Conservation (phyloP, 2,329 filamentous ascomycete species). For the Hypoxylon sp. region DNA sequence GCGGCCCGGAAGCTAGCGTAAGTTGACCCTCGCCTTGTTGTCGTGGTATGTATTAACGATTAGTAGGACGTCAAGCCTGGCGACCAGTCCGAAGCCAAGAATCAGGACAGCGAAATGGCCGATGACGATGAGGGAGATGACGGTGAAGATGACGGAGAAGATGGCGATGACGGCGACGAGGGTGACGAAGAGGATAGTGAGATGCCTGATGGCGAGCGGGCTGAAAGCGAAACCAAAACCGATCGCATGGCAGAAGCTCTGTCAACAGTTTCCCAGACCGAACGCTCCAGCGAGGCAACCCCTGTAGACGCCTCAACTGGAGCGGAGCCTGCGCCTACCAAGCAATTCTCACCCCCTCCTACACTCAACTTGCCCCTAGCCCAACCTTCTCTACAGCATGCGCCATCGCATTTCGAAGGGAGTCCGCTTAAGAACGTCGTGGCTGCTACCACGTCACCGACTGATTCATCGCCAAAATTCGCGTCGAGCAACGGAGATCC, state of each 20-base stretch:
- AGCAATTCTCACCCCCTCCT: constrained; percentile 40
- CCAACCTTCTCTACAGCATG: constrained; percentile 48
- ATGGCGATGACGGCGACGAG: constrained; percentile 63
- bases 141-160: constrained; percentile 64
- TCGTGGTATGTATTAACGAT: constrained; percentile 39
- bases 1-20: constrained; percentile 59
- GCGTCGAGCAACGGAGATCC: constrained; percentile 30
- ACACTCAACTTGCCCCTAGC: constrained; percentile 55
- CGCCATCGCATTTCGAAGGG: constrained; percentile 60
- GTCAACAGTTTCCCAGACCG: constrained; percentile 50
- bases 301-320: constrained; percentile 39
- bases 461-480: constrained; percentile 54
- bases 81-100: constrained; percentile 62
- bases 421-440: constrained; percentile 69
- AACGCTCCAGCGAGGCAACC: constrained; percentile 44
- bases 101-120: constrained; percentile 67
- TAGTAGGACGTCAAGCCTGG: constrained; percentile 59
- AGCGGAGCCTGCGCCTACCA: not conserved
- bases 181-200: constrained; percentile 61
- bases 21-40: constrained; percentile 39
- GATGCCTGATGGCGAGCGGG: constrained; percentile 61
- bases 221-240: constrained; percentile 53
- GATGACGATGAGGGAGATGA: constrained; percentile 67
- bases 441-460: constrained; percentile 60
- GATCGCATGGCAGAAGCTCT: constrained; percentile 55